Percentiles rank a stretch among this genome's conserved stretches.
phyloP scores from a whole-genome alignment of 2,329 filamentous ascomycete species.

The Stromatinia cepivora region DNA sequence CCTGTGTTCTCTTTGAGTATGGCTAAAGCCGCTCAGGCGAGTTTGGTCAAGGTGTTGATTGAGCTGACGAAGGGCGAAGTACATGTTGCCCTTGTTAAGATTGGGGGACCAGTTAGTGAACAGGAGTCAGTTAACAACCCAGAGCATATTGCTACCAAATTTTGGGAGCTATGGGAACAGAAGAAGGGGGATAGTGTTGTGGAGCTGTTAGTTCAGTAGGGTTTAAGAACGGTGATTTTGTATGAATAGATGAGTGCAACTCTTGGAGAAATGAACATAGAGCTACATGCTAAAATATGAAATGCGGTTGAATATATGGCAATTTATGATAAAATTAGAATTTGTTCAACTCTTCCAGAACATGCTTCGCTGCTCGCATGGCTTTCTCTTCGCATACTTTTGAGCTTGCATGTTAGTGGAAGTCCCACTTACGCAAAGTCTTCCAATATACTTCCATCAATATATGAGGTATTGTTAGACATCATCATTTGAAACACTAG shows the following conservation, averaged over 20 bases:
- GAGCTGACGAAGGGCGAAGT: conserved; percentile 43
- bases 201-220: conserved; percentile 39
- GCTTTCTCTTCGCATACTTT: background rate
- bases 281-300: background rate
- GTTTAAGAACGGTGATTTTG: no score
- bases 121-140: conserved; percentile 48
- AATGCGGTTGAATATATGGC: background rate
- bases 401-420: background rate
- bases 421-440: no score
- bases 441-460: no score
- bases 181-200: conserved; percentile 42
- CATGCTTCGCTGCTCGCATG: no score
- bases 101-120: conserved; percentile 47
- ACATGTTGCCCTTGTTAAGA: conserved; percentile 49
- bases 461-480: no score
- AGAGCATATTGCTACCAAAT: conserved; percentile 47
- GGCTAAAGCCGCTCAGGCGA: conserved; percentile 53
- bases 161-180: conserved; percentile 48
- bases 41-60: conserved; percentile 48
- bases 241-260: background rate
- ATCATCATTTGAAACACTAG: no score
- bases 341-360: background rate
- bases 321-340: background rate
- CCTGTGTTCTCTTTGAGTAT: conserved; percentile 51
- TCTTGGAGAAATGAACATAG: background rate